Base-by-base conservation (phyloP, 2,329 filamentous ascomycete genomes). In the Colletotrichum sp. region DNA sequence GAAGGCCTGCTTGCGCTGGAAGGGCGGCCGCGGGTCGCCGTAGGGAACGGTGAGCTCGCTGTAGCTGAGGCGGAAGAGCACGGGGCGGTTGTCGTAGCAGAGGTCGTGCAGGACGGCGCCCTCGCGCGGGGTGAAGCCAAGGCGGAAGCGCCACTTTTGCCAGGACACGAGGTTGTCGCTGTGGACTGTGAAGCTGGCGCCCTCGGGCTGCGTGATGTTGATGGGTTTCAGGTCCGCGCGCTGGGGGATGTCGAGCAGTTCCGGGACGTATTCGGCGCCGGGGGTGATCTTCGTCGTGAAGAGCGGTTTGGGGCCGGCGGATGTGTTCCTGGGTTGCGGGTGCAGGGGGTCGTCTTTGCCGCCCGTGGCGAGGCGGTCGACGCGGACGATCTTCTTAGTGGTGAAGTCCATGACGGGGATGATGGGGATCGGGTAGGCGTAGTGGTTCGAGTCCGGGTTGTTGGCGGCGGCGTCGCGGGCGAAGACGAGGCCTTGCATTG, bases 11-110 rank as follows among this genome's bases (percentile, higher is more conserved):
- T 95, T 95, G 56, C 92, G 89, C 68, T 93, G 91, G 80, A 90
- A 94, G 0, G 92, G 93, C 1, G 88, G 84, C 2, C 93, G 89
- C 1, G 91, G 91, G 78, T 94, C 93, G 4, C 87, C 92, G 77
- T 94, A 95, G 0, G 92, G 92, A 0, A 94, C 92, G 3, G 90
- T 90, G 90, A 95, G 93, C 81, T 95, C 94, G 76, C 90, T 91
- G 73, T 94, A 88, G 76, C 90, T 91, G 34, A 95, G 82, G 2
- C 93, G 89, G 83, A 94, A 93, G 79, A 95, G 87, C 32, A 95
- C 85, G 56, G 89, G 91, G 21, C 92, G 88, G 43, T 89, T 89
- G 78, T 93, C 91, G 79, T 94, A 95, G 79, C 88, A 88, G 18
- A 95, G 84, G 78, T 95, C 92, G 80, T 95, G 92, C 4, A 95